Percentiles rank a stretch among this genome's conserved stretches.
Evolutionary conservation across 2,329 filamentous ascomycete genomes (phyloP).

Genomic region (Macrophomina pseudophaseolina): DNA sequence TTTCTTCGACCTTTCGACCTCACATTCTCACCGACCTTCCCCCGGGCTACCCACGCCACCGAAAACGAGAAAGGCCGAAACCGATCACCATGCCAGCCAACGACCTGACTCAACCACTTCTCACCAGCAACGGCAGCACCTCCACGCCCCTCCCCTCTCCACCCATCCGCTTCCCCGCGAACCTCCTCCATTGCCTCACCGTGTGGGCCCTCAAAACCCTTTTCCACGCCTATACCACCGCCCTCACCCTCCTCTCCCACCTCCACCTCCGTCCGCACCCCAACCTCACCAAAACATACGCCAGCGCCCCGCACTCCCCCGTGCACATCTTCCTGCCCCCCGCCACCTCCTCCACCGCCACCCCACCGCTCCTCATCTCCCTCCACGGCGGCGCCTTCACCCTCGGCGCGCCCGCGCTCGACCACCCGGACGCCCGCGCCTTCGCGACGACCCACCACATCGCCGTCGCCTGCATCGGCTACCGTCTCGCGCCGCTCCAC

Average conservation of each 20-base stretch:
- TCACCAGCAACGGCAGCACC: neutral
- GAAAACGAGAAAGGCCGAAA: neutral
- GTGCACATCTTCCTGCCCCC: conserved; percentile 24
- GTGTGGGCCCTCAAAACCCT: conserved; percentile 14
- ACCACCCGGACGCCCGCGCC: conserved; percentile 54
- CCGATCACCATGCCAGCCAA: neutral
- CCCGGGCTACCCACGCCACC: no score
- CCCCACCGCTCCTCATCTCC: conserved; percentile 52
- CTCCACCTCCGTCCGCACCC: conserved; percentile 20
- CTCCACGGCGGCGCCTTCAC: conserved; percentile 61
- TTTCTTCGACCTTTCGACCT: neutral
- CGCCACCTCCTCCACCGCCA: neutral
- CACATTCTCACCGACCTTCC: neutral
- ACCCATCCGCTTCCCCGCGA: conserved; percentile 1
- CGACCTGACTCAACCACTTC: neutral
- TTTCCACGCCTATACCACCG: neutral
- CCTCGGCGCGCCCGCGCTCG: conserved; percentile 50
- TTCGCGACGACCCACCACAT: conserved; percentile 50
- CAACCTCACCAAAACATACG: conserved; percentile 16
- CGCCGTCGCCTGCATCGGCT: conserved; percentile 56
- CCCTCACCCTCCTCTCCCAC: conserved; percentile 10
- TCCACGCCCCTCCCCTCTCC: neutral
- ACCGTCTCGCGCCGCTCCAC: conserved; percentile 53
- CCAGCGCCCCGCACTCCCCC: conserved; percentile 1
- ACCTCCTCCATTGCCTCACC: neutral